phyloP scores from a whole-genome alignment of 495 filamentous ascomycete genomes.

The Talaromyces adpressus region DNA sequence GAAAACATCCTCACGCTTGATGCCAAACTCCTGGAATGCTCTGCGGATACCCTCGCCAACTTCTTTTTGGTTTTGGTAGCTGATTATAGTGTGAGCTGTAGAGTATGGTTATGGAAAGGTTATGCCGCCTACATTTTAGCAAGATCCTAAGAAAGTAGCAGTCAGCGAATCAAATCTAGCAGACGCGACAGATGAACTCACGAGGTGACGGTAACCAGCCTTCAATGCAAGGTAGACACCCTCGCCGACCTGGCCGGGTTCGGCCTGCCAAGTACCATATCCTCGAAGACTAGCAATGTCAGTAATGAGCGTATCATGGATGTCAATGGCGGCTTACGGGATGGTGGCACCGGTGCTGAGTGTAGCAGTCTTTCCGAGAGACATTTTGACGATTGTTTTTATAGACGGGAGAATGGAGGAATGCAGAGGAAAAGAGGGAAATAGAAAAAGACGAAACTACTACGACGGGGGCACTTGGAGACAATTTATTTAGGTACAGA shows the following conservation, averaged over 20 bases:
- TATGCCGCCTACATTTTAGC: constrained; percentile 32
- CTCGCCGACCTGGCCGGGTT: constrained; percentile 44
- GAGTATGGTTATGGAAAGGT: neutral
- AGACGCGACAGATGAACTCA: constrained; percentile 28
- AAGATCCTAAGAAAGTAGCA: constrained; percentile 28
- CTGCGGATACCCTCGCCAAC: constrained; percentile 38
- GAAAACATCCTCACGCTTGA: constrained; percentile 45
- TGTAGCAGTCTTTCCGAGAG: constrained; percentile 39
- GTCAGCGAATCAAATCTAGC: constrained; percentile 10
- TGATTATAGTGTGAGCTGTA: constrained; percentile 5
- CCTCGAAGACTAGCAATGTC: constrained; percentile 34
- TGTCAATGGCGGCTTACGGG: constrained; percentile 32
- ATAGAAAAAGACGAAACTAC: neutral
- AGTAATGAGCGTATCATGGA: constrained; percentile 11
- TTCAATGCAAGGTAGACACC: constrained; percentile 48
- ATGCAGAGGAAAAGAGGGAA: neutral
- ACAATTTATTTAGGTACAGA: neutral
- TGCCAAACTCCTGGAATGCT: constrained; percentile 38
- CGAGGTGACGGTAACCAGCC: constrained; percentile 49
- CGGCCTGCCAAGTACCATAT: constrained; percentile 51
- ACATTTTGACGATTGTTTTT: constrained; percentile 23
- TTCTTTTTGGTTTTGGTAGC: constrained; percentile 45
- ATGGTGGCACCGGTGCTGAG: constrained; percentile 37
- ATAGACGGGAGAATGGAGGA: neutral
- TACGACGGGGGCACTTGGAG: neutral